phyloP scores from a whole-genome alignment of 768 basidiomycete species.

The Agrocybe praecox region DNA sequence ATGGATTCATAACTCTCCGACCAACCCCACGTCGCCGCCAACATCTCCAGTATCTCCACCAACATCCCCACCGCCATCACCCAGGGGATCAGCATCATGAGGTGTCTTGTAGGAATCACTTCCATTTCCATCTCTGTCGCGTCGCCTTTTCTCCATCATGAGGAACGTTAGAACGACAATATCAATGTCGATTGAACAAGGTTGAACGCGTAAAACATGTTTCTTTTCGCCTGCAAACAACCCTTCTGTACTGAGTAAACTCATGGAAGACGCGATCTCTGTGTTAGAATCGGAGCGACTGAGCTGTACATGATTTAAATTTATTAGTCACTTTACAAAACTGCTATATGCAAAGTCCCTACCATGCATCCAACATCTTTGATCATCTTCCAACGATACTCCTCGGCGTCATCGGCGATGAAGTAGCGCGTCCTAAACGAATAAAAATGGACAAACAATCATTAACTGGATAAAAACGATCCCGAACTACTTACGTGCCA shows the following conservation, averaged over 20 bases:
- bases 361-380: conserved; percentile 44
- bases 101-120: conserved; percentile 15
- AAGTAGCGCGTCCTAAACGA: conserved; percentile 47
- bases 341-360: conserved; percentile 16
- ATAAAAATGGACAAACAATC: not conserved
- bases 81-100: conserved; percentile 40
- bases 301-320: conserved; percentile 31
- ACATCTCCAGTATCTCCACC: conserved; percentile 10
- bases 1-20: conserved; percentile 15
- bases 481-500: conserved; percentile 37
- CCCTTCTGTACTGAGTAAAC: conserved; percentile 39
- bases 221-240: conserved; percentile 50
- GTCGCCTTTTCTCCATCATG: conserved; percentile 56
- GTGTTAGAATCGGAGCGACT: conserved; percentile 35
- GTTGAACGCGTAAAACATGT: conserved; percentile 46
- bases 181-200: conserved; percentile 52
- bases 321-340: not conserved
- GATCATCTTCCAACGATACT: conserved; percentile 51
- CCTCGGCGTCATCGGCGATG: conserved; percentile 47
- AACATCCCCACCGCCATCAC: conserved; percentile 34
- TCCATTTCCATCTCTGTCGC: conserved; percentile 34
- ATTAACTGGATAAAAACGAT: not conserved
- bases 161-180: conserved; percentile 56
- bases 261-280: conserved; percentile 44
- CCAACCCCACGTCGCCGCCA: not conserved